Base-by-base conservation (phyloP, 768 basidiomycete species). In the Pluteus cervinus region DNA sequence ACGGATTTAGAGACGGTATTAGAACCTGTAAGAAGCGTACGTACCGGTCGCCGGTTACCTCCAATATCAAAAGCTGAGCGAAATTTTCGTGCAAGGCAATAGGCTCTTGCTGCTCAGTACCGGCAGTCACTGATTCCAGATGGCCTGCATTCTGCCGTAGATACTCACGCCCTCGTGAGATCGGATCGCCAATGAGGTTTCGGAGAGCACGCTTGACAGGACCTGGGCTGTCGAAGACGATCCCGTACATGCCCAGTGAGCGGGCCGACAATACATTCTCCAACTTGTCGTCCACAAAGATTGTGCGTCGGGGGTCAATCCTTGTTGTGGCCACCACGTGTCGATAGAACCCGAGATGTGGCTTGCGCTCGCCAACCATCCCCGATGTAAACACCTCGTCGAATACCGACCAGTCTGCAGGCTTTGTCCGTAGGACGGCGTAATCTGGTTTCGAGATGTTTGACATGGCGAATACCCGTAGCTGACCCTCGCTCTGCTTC, bases 271-370 rank as follows among this genome's bases (percentile, higher is more conserved):
- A 47, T 4, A 81, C 71, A 40, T 79, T 79, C 46, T 78, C 78
- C 8, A 63, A 57, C 40, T 75, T 73, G 57, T 79, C 77, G 36
- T 80, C 78, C 7, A 80, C 67, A 45, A 79, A 79, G 21, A 77
- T 69, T 1, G 68, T 66, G 1, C 53, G 57, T 2, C 46, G 47
- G 2, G 76, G 75, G 33, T 77, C 70, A 5, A 65, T 48, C 10
- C 63, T 61, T 8, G 67, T 65, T 12, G 63, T 51, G 14, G 55
- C 51, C 20, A 79, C 48, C 11, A 79, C 74, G 35, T 69, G 62
- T 33, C 58, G 58, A 54, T 69, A 79, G 41, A 75, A 74, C 0
- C 69, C 67, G 23, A 76, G 65, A 43, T 73, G 66, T 8, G 73
- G 75, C 49, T 76, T 78, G 33, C 78, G 69, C 54, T 75, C 73